Base-by-base conservation (phyloP, 345 rosid genomes). In the Populus pruinosa region DNA sequence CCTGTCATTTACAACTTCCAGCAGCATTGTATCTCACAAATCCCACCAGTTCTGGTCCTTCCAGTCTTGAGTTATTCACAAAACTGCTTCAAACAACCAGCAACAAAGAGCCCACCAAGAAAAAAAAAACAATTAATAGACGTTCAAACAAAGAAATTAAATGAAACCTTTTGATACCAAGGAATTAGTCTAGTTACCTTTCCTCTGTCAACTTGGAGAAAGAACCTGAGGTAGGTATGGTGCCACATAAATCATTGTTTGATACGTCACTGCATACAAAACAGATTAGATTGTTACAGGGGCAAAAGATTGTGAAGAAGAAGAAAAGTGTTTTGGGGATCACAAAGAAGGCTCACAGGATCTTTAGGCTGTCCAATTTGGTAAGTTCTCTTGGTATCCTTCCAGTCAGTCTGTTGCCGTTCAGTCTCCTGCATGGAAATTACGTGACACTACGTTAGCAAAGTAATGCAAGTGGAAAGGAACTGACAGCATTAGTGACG, bases 31-130 rank as follows among this genome's bases (percentile, higher is more conserved):
- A 92, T 76, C 92, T 87, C 76, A 92, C 97, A 76, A 87, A 89
- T 18, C 97, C 97, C 90, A 90, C 84, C 64, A 92, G 87, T 76
- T 92, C 94, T 12, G 93, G 97, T 49, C 97, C 97, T 87, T 89
- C 86, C 43, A 89, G 83, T 80, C 88, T 85, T 27, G 92, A 79
- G 79, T 92, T 92, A 59, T 86, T 89, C 76, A 59, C 55, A 56
- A 87, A 90, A 71, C 97, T 92, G 87, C 79, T 79, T 43, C 61
- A 41, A 53, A 67, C 64, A 50, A 71, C 2, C 13, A 33, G 31
- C 16, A 3, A 72, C 35, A 61, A 65, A 29, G 9, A 23, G 12
- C 5, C 62, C 33, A 7, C 20, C 55, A 47, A 11, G 16, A 14
- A 29, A 25, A 31, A 6, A 17, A 17, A 49, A n/a, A 27, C 5